phyloP scores from a whole-genome alignment of 257 asterid genomes.

The Plantago major region DNA sequence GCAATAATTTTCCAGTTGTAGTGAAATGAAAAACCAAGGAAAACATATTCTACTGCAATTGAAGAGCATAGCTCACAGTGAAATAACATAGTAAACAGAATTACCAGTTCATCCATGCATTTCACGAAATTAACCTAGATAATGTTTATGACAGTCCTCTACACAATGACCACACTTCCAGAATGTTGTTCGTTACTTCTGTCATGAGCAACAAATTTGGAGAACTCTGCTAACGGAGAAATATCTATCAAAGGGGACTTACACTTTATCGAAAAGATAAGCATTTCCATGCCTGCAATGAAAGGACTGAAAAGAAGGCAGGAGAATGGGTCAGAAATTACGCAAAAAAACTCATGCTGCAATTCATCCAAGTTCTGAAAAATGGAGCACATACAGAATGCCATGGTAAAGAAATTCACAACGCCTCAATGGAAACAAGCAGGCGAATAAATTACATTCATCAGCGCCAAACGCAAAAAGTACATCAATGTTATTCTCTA shows the following conservation, averaged over 20 bases:
- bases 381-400: too few species aligned
- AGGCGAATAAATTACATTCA: too few species aligned
- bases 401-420: too few species aligned
- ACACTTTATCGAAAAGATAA: constrained; percentile 70
- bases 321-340: constrained; percentile 27
- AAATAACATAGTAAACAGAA: neutral
- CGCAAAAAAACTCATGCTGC: constrained; percentile 7
- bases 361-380: too few species aligned
- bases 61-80: neutral
- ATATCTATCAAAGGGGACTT: constrained; percentile 32
- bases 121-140: neutral
- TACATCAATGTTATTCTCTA: too few species aligned
- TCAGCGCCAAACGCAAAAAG: too few species aligned
- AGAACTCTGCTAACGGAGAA: neutral
- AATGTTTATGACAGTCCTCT: neutral
- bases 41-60: neutral
- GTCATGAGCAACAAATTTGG: neutral
- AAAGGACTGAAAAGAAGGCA: constrained; percentile 53
- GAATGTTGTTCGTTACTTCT: neutral
- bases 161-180: neutral
- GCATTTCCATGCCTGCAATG: constrained; percentile 74
- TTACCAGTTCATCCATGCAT: neutral
- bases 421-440: too few species aligned
- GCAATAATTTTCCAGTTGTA: neutral
- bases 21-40: neutral